phyloP scores from a whole-genome alignment of 163 green algal species.

The Chloromonas sp. region DNA sequence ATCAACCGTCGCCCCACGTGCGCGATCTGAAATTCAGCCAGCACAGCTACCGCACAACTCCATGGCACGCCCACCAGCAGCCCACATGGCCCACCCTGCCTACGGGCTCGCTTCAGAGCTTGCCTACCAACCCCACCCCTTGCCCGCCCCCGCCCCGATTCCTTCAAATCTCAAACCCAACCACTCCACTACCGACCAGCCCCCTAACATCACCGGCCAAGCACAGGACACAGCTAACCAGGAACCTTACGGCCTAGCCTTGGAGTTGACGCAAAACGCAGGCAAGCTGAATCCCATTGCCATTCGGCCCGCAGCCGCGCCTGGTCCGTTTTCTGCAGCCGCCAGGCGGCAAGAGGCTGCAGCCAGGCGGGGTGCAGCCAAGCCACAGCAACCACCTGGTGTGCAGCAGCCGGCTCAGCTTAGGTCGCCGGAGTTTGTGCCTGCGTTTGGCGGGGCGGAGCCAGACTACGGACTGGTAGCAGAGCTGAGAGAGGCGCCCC shows the following conservation, averaged over 20 bases:
- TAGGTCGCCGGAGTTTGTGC: neutral
- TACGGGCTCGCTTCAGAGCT: no score
- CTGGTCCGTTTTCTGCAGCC: neutral
- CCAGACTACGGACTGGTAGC: constrained; percentile 34
- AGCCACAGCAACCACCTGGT: neutral
- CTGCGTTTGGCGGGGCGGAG: constrained; percentile 3
- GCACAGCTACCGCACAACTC: no score
- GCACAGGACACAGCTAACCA: neutral
- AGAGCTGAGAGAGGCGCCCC: constrained; percentile 17
- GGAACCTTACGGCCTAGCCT: constrained; percentile 18
- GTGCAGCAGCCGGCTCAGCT: neutral
- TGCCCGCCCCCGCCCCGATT: no score
- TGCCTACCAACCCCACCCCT: no score
- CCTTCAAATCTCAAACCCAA: no score
- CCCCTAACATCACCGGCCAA: no score
- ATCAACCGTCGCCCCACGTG: no score
- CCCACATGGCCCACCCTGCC: no score
- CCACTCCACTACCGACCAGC: no score
- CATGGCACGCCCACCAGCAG: no score
- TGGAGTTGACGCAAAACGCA: constrained; percentile 12
- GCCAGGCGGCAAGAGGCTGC: neutral
- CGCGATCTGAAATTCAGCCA: no score
- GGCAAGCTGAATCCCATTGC: neutral
- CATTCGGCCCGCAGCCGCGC: neutral
- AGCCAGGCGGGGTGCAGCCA: neutral